Evolutionary conservation across 805 yeast genomes (phyloP).

Genomic region (Monosporozyma aerobia): DNA sequence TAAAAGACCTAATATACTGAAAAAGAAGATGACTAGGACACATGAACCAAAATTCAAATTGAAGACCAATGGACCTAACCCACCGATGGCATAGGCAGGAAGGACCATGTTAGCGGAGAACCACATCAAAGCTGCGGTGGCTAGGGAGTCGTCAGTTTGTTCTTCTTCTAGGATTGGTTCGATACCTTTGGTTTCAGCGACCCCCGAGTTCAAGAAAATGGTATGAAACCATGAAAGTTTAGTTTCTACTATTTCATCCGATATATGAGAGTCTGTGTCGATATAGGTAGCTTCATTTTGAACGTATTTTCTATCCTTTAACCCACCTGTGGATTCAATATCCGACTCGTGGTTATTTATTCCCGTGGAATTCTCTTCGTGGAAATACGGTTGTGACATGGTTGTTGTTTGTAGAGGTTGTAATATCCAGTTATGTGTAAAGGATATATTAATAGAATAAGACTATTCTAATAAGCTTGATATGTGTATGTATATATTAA

Average conservation of each 20-base stretch:
- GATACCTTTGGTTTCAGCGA: conserved; percentile 64
- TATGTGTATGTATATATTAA: too few species aligned
- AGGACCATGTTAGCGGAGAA: conserved; percentile 81
- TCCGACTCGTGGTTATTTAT: background rate
- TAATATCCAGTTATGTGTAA: background rate
- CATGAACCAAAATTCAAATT: conserved; percentile 68
- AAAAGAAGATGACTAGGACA: conserved; percentile 57
- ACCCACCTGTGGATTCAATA: background rate
- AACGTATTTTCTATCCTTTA: background rate
- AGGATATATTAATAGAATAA: too few species aligned
- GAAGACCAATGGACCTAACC: conserved; percentile 53
- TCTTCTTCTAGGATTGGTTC: conserved; percentile 75
- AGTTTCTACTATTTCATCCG: conserved; percentile 9
- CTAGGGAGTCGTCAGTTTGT: conserved; percentile 54
- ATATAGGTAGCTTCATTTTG: background rate
- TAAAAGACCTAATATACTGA: conserved; percentile 59
- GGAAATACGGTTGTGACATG: background rate
- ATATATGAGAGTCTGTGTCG: conserved; percentile 4
- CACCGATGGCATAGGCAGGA: conserved; percentile 75
- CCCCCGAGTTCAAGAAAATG: conserved; percentile 22
- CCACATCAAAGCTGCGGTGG: conserved; percentile 83
- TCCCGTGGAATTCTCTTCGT: background rate
- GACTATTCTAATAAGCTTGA: too few species aligned
- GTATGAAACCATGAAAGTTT: conserved; percentile 18
- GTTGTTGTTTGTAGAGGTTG: background rate